Evolutionary conservation across 805 yeast genomes (phyloP).

Genomic region (Wickerhamomyces mucosus): DNA sequence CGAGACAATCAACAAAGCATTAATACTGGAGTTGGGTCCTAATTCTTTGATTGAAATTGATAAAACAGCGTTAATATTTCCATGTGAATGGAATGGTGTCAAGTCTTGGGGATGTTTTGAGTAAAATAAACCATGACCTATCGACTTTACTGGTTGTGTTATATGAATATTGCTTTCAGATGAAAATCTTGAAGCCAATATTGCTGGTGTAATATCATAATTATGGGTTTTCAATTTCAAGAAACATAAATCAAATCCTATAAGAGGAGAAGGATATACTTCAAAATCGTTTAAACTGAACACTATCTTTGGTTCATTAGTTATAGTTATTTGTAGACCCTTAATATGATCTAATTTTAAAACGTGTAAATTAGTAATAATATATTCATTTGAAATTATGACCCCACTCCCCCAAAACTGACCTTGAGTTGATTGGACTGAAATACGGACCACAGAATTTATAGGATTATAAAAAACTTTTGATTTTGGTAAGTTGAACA

Average conservation of each 20-base stretch:
- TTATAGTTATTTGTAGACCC: constrained; percentile 7
- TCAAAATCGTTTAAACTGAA: constrained; percentile 8
- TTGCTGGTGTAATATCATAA: constrained; percentile 8
- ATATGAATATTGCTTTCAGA: constrained; percentile 5
- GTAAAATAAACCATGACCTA: constrained; percentile 20
- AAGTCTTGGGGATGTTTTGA: constrained; percentile 3
- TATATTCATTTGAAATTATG: constrained; percentile 7
- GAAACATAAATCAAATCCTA: constrained; percentile 20
- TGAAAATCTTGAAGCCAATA: constrained; percentile 1
- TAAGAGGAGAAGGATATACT: constrained; percentile 9
- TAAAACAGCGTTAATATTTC: constrained; percentile 1
- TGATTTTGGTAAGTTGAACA: not conserved
- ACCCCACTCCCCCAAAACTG: constrained; percentile 23
- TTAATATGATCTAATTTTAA: constrained; percentile 9
- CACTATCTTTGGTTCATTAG: constrained; percentile 3
- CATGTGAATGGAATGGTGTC: constrained; percentile 15
- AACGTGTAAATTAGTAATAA: constrained; percentile 20
- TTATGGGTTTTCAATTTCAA: constrained; percentile 7
- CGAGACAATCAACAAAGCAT: constrained; percentile 15
- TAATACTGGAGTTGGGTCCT: not conserved
- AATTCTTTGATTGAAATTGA: not conserved
- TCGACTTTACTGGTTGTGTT: constrained; percentile 14
- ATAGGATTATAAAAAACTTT: constrained; percentile 6
- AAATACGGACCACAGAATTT: constrained; percentile 15
- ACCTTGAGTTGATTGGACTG: constrained; percentile 11